Evolutionary conservation across 768 basidiomycete genomes (phyloP).

Genomic region (Stropharia rugosoannulata): DNA sequence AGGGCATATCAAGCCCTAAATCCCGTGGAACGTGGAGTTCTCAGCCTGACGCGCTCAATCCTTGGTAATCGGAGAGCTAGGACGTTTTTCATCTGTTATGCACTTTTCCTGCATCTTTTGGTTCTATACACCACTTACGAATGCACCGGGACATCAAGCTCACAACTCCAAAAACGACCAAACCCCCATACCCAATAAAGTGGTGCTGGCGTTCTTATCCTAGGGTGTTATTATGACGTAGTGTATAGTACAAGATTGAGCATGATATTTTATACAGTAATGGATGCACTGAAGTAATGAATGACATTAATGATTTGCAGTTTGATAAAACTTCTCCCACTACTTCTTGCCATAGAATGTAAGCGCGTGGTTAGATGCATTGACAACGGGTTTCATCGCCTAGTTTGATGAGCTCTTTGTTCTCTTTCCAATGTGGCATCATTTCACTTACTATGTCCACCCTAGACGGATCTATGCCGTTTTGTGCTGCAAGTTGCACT

Average conservation of each 20-base stretch:
- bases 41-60: constrained; percentile 80
- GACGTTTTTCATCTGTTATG: constrained; percentile 87
- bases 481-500: constrained; percentile 57
- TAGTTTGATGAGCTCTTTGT: constrained; percentile 23
- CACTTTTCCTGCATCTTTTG: constrained; percentile 74
- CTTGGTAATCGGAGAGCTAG: constrained; percentile 90
- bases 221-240: constrained; percentile 26
- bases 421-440: not conserved
- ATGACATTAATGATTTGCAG: constrained; percentile 1
- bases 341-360: constrained; percentile 52
- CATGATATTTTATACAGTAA: constrained; percentile 13
- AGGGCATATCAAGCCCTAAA: constrained; percentile 90
- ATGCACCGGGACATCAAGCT: constrained; percentile 54
- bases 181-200: constrained; percentile 35
- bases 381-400: constrained; percentile 76
- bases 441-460: constrained; percentile 60
- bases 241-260: constrained; percentile 21
- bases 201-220: not conserved
- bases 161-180: constrained; percentile 51
- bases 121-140: constrained; percentile 80
- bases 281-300: not conserved
- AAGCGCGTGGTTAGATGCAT: constrained; percentile 74
- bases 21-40: constrained; percentile 85
- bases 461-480: constrained; percentile 59
- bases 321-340: constrained; percentile 8